Conservation (phyloP, 2,329 filamentous ascomycete genomes). For the Hymenoscyphus albidus region DNA sequence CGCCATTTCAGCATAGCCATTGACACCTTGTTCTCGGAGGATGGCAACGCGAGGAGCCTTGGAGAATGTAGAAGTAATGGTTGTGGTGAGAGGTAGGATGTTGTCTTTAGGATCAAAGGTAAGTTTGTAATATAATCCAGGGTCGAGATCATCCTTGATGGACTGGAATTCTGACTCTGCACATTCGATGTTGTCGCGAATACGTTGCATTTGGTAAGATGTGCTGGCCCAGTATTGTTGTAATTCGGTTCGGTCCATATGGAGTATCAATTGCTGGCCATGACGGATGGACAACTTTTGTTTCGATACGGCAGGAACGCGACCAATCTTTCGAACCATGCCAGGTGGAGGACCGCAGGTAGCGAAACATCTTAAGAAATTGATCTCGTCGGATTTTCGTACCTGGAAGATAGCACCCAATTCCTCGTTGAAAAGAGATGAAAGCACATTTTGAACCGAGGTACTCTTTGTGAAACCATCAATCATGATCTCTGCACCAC, state of each 20-base stretch:
- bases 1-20: conserved; percentile 96
- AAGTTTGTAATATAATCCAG: conserved; percentile 80
- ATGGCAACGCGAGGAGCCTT: conserved; percentile 77
- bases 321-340: conserved; percentile 79
- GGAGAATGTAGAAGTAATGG: conserved; percentile 50
- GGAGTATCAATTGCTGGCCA: conserved; percentile 63
- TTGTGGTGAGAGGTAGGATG: conserved; percentile 61
- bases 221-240: conserved; percentile 88
- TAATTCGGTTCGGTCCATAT: conserved; percentile 65
- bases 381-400: conserved; percentile 74
- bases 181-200: conserved; percentile 82
- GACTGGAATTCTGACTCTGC: conserved; percentile 78
- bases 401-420: conserved; percentile 96
- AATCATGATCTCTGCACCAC: conserved; percentile 79
- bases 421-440: conserved; percentile 91
- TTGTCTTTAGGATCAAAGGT: conserved; percentile 74
- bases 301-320: conserved; percentile 63
- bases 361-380: conserved; percentile 86
- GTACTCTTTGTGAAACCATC: conserved; percentile 66
- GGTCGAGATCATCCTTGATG: conserved; percentile 71
- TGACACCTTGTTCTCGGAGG: conserved; percentile 90
- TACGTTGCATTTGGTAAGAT: conserved; percentile 84
- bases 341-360: conserved; percentile 81
- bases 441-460: conserved; percentile 58
- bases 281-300: conserved; percentile 76